A percentile compares a stretch with the other conserved stretches of the same genome.
Conservation (phyloP, 495 filamentous ascomycete genomes). For the Talaromyces proteolyticus region DNA sequence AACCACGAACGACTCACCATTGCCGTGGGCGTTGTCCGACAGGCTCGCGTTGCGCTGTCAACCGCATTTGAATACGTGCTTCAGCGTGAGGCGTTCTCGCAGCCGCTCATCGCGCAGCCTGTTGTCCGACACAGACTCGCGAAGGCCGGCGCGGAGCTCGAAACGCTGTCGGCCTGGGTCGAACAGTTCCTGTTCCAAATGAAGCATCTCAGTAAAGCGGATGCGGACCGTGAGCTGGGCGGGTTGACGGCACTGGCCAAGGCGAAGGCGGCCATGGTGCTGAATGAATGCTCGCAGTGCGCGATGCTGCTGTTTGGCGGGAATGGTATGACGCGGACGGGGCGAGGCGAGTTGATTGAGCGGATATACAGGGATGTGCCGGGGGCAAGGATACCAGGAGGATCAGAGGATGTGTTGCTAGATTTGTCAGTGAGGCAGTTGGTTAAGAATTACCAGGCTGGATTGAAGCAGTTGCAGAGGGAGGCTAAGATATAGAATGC, state of each 20-base stretch:
- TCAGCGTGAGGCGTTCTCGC: conserved; percentile 71
- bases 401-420: conserved; percentile 69
- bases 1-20: conserved; percentile 73
- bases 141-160: conserved; percentile 61
- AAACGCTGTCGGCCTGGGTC: conserved; percentile 67
- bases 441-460: conserved; percentile 62
- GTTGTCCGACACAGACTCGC: conserved; percentile 69
- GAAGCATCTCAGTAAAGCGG: conserved; percentile 53
- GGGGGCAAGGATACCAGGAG: conserved; percentile 58
- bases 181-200: conserved; percentile 72
- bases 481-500: conserved; percentile 24
- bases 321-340: conserved; percentile 62
- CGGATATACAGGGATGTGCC: conserved; percentile 61
- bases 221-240: conserved; percentile 59
- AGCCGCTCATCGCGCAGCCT: conserved; percentile 65
- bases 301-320: conserved; percentile 69
- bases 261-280: conserved; percentile 62
- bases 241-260: conserved; percentile 66
- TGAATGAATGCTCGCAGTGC: conserved; percentile 63
- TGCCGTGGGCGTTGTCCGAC: conserved; percentile 54
- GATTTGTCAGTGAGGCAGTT: conserved; percentile 66
- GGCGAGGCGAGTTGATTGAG: conserved; percentile 67
- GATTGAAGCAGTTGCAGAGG: conserved; percentile 53
- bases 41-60: conserved; percentile 57
- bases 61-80: conserved; percentile 63